These are phyloP conservation scores for Aspergillus eucalypticola DNA, from an alignment of 2,329 filamentous ascomycete genomes.

Conservation along the genomic window DNA sequence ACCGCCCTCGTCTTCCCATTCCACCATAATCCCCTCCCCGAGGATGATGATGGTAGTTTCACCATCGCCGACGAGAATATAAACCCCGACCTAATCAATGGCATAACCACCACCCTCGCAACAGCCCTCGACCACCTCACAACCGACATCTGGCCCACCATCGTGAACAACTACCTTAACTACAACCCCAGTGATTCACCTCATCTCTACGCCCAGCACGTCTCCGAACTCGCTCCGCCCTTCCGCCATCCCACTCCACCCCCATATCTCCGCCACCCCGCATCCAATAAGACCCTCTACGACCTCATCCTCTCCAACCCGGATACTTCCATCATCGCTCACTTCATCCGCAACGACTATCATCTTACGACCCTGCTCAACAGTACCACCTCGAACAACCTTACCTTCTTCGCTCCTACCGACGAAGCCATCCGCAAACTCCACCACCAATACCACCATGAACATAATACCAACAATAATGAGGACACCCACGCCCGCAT, in stretches of 20 bases:
- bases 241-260: constrained; percentile 8
- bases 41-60: neutral
- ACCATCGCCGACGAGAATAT: constrained; percentile 12
- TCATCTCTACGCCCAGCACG: neutral
- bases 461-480: constrained; percentile 2
- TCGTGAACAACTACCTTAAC: neutral
- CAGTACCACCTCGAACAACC: constrained; percentile 65
- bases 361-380: constrained; percentile 74
- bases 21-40: constrained; percentile 39
- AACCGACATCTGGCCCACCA: neutral
- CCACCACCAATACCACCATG: constrained; percentile 37
- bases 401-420: constrained; percentile 79
- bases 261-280: constrained; percentile 34
- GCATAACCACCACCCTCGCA: neutral
- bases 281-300: constrained; percentile 72
- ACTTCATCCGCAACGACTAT: constrained; percentile 71
- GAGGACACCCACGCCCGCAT: constrained; percentile 54
- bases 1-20: constrained; percentile 52
- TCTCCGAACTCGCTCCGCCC: neutral
- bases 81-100: constrained; percentile 4
- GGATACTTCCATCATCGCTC: constrained; percentile 73
- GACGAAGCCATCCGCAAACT: constrained; percentile 73
- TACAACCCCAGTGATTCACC: neutral
- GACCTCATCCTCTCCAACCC: constrained; percentile 74
- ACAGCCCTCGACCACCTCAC: constrained; percentile 1